Evolutionary conservation across 225 moss, liverwort and hornwort species (phyloP).

Genomic region (Polytrichum commune): DNA sequence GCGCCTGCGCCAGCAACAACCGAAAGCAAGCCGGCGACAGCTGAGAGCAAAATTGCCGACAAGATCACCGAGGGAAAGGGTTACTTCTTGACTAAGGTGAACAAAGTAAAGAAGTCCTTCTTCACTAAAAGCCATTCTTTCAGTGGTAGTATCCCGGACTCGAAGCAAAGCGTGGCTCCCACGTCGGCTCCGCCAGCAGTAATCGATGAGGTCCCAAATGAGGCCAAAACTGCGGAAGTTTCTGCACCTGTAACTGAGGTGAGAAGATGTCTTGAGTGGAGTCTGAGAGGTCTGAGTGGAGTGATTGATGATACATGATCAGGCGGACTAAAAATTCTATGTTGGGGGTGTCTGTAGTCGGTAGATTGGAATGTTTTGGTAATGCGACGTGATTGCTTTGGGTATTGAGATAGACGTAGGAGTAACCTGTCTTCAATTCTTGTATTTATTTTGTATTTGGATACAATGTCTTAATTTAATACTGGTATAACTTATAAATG

Average conservation of each 20-base stretch:
- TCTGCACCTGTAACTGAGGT: conserved; percentile 19
- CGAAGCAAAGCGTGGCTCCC: conserved; percentile 7
- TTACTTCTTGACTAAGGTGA: too few relatives aligned
- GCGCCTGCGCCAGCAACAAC: neutral
- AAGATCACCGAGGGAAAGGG: conserved; percentile 23
- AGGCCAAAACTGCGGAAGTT: conserved; percentile 4
- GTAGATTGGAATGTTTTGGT: neutral
- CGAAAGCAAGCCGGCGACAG: conserved; percentile 12
- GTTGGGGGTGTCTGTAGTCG: neutral
- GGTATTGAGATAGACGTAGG: too few relatives aligned
- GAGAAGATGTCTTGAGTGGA: too few relatives aligned
- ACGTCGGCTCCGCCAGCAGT: conserved; percentile 2
- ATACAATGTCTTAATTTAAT: neutral
- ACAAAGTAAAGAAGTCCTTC: conserved; percentile 35
- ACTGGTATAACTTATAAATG: neutral
- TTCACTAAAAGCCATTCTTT: conserved; percentile 39
- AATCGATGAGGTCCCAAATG: conserved; percentile 25
- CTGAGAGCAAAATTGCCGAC: conserved; percentile 12
- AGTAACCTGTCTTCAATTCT: neutral
- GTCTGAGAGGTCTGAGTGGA: too few relatives aligned
- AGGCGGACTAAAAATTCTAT: too few relatives aligned
- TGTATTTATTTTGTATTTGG: neutral
- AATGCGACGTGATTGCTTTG: neutral
- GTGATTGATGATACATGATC: neutral
- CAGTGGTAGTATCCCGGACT: conserved; percentile 34